Evolutionary conservation across 179 eudicot species (phyloP), one percentile per base, ranked within the genome.

Genomic region (Silene coronaria): DNA sequence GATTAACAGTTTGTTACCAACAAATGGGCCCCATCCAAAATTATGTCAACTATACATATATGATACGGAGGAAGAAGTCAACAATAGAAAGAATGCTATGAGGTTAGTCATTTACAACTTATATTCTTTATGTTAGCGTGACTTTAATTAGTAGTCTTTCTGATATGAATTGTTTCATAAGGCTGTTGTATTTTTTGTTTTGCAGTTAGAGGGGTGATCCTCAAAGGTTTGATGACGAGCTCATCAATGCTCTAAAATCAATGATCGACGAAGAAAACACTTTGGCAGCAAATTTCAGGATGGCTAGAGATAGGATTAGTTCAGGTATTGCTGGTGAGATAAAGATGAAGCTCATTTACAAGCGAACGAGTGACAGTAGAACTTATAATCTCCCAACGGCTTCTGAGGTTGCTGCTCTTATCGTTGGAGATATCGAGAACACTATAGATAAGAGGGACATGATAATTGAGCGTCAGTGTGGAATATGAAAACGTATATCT

Each of bases 311-410:
- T 24, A 34, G 36, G 3, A 21, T 80, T 0, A 0, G 11, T 0
- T 3, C 3, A 2, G 51, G 46, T 6, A 16, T 11, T 6, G 4
- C 5, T 14, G 13, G 7, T 12, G 27, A 66, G 3, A 57, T 68
- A 0, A 66, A 53, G 28, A 16, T 77, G 21, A 62, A 12, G 3
- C 55, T 74, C 12, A 69, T 77, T 16, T 71, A 75, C 0, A 60
- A 17, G 46, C 60, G 75, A 21, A 42, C 7, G 0, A 24, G 3
- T 7, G 73, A 81, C 62, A 62, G 66, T 0, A 67, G 69, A 17
- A 77, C 61, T 6, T 74, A 78, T 7, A 81, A 81, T 60, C 58
- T 74, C 4, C 84, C 84, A 4, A 30, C 59, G 0, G 6, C 55
- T 2, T 23, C 45, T 1, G 74, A 76, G 48, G 71, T 77, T 5